Evolutionary conservation across 2,329 filamentous ascomycete genomes (phyloP).

Genomic region (Aspergillus awamori): DNA sequence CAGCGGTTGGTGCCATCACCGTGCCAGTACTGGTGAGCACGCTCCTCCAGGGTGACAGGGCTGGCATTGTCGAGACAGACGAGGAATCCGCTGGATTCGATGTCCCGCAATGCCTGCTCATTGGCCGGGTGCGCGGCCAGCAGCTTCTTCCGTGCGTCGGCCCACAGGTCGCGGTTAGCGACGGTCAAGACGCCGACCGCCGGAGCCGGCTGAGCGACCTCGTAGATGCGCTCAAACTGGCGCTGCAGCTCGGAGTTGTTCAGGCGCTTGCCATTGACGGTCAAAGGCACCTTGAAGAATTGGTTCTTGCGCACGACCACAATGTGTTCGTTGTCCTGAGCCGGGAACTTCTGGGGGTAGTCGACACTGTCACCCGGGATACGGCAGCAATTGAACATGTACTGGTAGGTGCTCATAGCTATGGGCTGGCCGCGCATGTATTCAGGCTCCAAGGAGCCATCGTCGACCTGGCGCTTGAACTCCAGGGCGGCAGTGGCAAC

Average conservation of each 20-base stretch:
- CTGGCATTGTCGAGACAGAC: constrained; percentile 91
- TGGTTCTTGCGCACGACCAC: constrained; percentile 92
- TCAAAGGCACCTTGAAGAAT: constrained; percentile 88
- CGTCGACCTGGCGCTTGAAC: constrained; percentile 92
- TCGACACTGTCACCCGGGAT: constrained; percentile 82
- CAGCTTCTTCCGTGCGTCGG: constrained; percentile 76
- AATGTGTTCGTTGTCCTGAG: constrained; percentile 80
- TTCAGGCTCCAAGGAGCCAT: constrained; percentile 83
- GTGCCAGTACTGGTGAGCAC: constrained; percentile 96
- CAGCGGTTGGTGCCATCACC: constrained; percentile 93
- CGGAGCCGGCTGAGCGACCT: constrained; percentile 70
- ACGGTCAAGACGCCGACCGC: constrained; percentile 83
- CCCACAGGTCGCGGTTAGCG: constrained; percentile 92
- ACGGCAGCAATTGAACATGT: constrained; percentile 96
- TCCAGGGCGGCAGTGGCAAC: constrained; percentile 83
- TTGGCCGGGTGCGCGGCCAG: constrained; percentile 78
- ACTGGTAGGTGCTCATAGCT: constrained; percentile 97
- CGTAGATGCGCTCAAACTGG: constrained; percentile 83
- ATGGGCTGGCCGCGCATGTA: constrained; percentile 98
- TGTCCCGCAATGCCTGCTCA: constrained; percentile 72
- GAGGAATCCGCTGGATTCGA: constrained; percentile 87
- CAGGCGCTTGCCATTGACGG: constrained; percentile 80
- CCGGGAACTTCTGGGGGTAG: constrained; percentile 77
- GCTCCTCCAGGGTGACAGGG: constrained; percentile 92
- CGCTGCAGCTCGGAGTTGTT: constrained; percentile 87